phyloP scores from a whole-genome alignment of 169 alveolate genomes.

The Blepharisma undulans region DNA sequence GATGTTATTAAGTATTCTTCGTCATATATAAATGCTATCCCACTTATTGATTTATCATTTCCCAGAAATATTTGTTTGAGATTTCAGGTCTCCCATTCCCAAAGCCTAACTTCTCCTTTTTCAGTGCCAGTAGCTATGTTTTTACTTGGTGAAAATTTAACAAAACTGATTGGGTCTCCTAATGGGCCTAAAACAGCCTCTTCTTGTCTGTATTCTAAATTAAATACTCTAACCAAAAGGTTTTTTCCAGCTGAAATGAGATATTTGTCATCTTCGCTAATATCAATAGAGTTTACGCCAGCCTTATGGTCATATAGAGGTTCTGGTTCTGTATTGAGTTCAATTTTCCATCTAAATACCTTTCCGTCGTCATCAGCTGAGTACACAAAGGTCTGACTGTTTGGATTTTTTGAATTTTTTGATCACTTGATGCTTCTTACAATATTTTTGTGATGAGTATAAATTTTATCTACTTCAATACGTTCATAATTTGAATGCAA shows the following conservation, averaged over 20 bases:
- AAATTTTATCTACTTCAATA: background rate
- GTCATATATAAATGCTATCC: background rate
- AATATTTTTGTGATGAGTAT: too few relatives aligned
- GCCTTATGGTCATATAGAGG: background rate
- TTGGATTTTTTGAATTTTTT: background rate
- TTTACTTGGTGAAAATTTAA: background rate
- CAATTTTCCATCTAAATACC: background rate
- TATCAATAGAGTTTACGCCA: background rate
- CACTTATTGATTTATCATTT: background rate
- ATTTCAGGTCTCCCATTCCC: background rate
- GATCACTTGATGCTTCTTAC: background rate
- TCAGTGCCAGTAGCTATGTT: background rate
- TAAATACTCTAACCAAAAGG: background rate
- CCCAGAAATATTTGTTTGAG: background rate
- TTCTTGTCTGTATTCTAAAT: background rate
- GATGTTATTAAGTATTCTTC: background rate
- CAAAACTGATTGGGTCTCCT: too few relatives aligned
- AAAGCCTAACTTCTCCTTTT: background rate
- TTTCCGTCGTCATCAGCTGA: background rate
- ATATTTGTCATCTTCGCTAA: background rate
- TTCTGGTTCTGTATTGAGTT: background rate
- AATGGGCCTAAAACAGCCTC: background rate
- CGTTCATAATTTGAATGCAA: too few relatives aligned
- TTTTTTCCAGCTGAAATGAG: background rate
- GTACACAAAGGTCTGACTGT: background rate